A percentile compares a stretch with the other conserved stretches of the same genome.
Evolutionary conservation across 192 early-diverging fungal species (phyloP).

Genomic region (Cetraspora pellucida): DNA sequence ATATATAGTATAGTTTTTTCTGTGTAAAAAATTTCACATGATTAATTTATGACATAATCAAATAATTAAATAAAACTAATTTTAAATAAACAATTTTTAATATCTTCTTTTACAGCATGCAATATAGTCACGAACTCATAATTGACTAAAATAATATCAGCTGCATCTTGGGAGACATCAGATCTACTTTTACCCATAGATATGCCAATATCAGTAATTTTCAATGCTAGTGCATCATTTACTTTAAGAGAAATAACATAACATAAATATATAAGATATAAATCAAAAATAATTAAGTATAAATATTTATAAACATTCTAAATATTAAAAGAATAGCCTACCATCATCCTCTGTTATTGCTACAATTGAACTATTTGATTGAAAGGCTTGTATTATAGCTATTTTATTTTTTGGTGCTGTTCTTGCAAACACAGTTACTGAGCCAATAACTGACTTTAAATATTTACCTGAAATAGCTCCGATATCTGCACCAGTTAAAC

Average conservation of each 20-base stretch:
- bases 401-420: constrained; percentile 89
- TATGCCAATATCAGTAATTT: constrained; percentile 93
- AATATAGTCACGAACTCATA: constrained; percentile 94
- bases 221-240: constrained; percentile 93
- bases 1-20: constrained; percentile 87
- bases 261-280: background rate
- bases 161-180: constrained; percentile 95
- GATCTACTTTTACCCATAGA: constrained; percentile 96
- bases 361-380: constrained; percentile 81
- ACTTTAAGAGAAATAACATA: constrained; percentile 42
- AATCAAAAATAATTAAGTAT: background rate
- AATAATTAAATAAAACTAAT: background rate
- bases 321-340: background rate
- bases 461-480: constrained; percentile 67
- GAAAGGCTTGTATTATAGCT: constrained; percentile 86
- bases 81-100: too few relatives aligned
- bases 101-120: constrained; percentile 93
- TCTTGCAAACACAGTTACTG: constrained; percentile 76
- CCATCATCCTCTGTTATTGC: constrained; percentile 95
- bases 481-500: constrained; percentile 71
- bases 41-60: background rate
- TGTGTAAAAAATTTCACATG: constrained; percentile 21
- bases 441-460: constrained; percentile 62
- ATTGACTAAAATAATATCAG: constrained; percentile 96
- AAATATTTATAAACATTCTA: background rate